Evolutionary conservation across 176 grass and related monocot genomes (phyloP).

Genomic region (Zoysia japonica): DNA sequence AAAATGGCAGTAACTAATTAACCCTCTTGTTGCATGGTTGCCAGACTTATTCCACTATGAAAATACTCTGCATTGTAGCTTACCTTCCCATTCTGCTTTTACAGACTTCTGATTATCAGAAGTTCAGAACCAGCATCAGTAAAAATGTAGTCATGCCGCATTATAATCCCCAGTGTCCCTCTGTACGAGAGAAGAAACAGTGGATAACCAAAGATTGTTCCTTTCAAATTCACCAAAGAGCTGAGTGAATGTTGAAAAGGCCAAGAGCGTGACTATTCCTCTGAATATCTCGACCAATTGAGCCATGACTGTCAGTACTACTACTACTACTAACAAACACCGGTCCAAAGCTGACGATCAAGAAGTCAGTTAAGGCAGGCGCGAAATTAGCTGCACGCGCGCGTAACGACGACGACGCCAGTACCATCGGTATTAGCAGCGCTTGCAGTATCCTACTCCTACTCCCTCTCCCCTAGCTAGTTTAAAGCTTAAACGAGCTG

Average conservation of each 20-base stretch:
- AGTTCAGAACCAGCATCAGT: too few species aligned
- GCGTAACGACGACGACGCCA: conserved; percentile 22
- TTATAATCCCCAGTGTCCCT: too few species aligned
- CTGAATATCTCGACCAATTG: conserved; percentile 23
- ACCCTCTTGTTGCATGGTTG: background rate
- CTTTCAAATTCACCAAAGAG: background rate
- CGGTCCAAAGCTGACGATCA: background rate
- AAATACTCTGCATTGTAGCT: too few species aligned
- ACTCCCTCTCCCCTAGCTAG: background rate
- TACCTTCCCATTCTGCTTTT: too few species aligned
- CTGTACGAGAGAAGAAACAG: too few species aligned
- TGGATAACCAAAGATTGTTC: too few species aligned
- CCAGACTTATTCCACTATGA: background rate
- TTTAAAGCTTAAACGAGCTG: background rate
- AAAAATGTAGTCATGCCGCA: too few species aligned
- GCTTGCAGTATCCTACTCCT: background rate
- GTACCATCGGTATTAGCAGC: background rate
- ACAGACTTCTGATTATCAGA: too few species aligned
- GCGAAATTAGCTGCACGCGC: background rate
- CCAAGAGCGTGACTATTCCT: background rate
- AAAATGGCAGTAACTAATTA: background rate
- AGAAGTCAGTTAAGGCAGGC: conserved; percentile 33
- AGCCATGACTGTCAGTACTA: background rate
- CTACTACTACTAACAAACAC: background rate
- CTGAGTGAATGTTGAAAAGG: background rate